A percentile compares a stretch with the other conserved stretches of the same genome.
phyloP scores from a whole-genome alignment of 257 asterid genomes.

The Solanum phureja region DNA sequence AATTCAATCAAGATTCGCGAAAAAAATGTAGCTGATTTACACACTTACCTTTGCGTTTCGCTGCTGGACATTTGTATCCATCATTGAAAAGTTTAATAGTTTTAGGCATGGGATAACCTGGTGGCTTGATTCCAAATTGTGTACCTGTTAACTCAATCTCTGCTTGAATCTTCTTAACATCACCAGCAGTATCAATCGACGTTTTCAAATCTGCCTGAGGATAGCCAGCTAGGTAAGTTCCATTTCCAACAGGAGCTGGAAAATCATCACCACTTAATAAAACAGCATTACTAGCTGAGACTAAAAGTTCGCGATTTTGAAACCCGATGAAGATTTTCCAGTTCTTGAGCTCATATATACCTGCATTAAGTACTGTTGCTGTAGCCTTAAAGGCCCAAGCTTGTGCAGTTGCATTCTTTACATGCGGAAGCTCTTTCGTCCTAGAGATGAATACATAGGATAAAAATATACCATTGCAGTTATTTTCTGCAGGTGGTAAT shows the following conservation, averaged over 20 bases:
- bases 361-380: slow-evolving; percentile 29
- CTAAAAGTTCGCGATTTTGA: slow-evolving; percentile 28
- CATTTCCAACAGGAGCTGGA: slow-evolving; percentile 38
- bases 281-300: slow-evolving; percentile 24
- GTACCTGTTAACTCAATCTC: slow-evolving; percentile 57
- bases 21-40: background rate
- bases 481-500: slow-evolving; percentile 1
- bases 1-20: slow-evolving; percentile 2
- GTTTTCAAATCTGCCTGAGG: slow-evolving; percentile 71
- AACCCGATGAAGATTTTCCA: slow-evolving; percentile 35
- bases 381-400: slow-evolving; percentile 38
- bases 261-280: slow-evolving; percentile 13
- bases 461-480: slow-evolving; percentile 32
- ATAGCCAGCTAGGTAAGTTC: slow-evolving; percentile 51
- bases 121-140: slow-evolving; percentile 42
- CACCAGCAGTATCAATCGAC: slow-evolving; percentile 52
- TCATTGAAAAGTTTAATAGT: slow-evolving; percentile 53
- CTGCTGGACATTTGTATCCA: slow-evolving; percentile 69
- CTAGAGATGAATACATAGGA: slow-evolving; percentile 20
- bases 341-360: slow-evolving; percentile 24
- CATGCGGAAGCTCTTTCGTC: slow-evolving; percentile 18
- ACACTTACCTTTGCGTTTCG: slow-evolving; percentile 24
- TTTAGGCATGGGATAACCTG: slow-evolving; percentile 67
- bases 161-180: slow-evolving; percentile 41
- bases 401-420: slow-evolving; percentile 37